phyloP scores from a whole-genome alignment of 306 rosid genomes.

The Quercus mongolica region DNA sequence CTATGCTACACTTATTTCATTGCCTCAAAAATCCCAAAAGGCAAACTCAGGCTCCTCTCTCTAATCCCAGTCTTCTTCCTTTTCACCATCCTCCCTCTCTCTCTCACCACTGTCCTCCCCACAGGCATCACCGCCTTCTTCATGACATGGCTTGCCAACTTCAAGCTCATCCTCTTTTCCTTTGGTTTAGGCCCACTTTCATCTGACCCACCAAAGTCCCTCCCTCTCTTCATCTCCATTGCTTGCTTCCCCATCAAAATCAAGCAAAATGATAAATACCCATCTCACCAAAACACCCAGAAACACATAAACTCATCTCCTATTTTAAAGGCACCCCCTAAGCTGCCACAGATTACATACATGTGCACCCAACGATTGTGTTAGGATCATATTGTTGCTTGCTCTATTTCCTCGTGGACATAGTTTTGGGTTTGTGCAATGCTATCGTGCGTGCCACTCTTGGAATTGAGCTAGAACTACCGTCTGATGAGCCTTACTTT shows the following conservation, averaged over 20 bases:
- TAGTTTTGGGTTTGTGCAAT: slow-evolving; percentile 17
- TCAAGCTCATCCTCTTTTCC: slow-evolving; percentile 52
- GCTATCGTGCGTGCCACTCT: not conserved
- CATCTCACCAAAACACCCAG: not conserved
- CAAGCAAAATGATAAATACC: not conserved
- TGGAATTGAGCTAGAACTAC: slow-evolving; percentile 23
- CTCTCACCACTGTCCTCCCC: slow-evolving; percentile 20
- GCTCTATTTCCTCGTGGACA: slow-evolving; percentile 23
- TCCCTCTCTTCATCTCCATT: slow-evolving; percentile 16
- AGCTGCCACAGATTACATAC: not conserved
- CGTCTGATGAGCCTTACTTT: slow-evolving; percentile 31
- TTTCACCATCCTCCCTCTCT: slow-evolving; percentile 27
- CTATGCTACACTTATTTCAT: slow-evolving; percentile 22
- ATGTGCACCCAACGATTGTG: not conserved
- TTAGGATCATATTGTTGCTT: slow-evolving; percentile 3
- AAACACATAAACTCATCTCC: not conserved
- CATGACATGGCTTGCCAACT: slow-evolving; percentile 35
- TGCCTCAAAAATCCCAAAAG: slow-evolving; percentile 27
- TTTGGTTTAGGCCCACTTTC: slow-evolving; percentile 29
- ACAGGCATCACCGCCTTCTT: slow-evolving; percentile 24
- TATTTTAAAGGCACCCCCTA: not conserved
- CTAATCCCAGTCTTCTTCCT: slow-evolving; percentile 28
- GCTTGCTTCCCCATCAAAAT: slow-evolving; percentile 31
- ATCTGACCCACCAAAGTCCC: slow-evolving; percentile 7
- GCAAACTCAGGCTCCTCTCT: slow-evolving; percentile 29